phyloP scores from a whole-genome alignment of 2,329 filamentous ascomycete species.

The Claviceps sp. region DNA sequence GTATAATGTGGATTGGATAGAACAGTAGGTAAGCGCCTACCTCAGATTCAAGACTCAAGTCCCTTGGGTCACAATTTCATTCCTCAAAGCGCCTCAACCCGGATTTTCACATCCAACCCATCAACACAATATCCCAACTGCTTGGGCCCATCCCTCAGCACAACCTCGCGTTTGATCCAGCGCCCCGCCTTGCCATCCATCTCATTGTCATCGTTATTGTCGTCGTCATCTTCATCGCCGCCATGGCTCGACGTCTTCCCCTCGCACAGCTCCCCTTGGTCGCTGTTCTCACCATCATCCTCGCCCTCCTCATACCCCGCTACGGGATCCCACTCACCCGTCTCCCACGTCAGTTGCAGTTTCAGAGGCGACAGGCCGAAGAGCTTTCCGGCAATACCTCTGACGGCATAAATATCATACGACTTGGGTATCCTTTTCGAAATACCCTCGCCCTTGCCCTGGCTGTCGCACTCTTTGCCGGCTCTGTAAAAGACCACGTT shows the following conservation, averaged over 20 bases:
- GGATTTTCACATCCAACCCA: constrained; percentile 52
- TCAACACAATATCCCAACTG: constrained; percentile 77
- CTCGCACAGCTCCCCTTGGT: constrained; percentile 28
- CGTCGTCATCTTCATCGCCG: neutral
- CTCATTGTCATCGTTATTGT: constrained; percentile 4
- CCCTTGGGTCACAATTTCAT: too few relatives aligned
- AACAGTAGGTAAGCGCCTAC: too few relatives aligned
- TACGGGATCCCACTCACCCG: constrained; percentile 78
- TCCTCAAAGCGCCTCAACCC: constrained; percentile 42
- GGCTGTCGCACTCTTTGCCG: neutral
- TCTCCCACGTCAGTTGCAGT: constrained; percentile 70
- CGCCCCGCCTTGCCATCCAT: constrained; percentile 30
- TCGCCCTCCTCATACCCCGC: constrained; percentile 47
- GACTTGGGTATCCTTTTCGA: constrained; percentile 53
- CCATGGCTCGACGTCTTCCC: neutral
- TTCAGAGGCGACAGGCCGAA: constrained; percentile 51
- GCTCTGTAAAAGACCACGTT: constrained; percentile 39
- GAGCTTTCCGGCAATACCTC: constrained; percentile 61
- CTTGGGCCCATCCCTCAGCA: constrained; percentile 66
- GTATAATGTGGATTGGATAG: too few relatives aligned
- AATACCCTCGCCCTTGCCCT: constrained; percentile 14
- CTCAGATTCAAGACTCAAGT: too few relatives aligned
- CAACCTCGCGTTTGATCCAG: constrained; percentile 66
- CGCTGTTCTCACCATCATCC: constrained; percentile 37
- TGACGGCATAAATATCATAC: constrained; percentile 68